Evolutionary conservation across 225 moss, liverwort and hornwort genomes (phyloP).

Genomic region (Ulota crispa): DNA sequence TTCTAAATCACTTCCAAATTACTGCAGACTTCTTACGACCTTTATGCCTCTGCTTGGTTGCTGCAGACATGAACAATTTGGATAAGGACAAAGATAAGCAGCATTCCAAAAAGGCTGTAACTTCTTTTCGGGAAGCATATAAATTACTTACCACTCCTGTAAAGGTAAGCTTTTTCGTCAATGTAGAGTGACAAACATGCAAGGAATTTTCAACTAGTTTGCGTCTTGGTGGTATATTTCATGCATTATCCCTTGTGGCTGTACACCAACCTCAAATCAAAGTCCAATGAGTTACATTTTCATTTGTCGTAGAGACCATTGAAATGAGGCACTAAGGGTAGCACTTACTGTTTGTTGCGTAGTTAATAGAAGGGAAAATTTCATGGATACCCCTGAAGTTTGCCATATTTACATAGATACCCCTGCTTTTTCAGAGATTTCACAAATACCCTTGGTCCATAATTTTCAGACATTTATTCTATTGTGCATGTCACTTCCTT

Average conservation of each 20-base stretch:
- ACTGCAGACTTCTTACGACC: neutral
- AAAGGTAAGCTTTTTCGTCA: slow-evolving; percentile 44
- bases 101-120: slow-evolving; percentile 42
- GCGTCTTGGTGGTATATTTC: neutral
- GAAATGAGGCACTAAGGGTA: neutral
- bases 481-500: no score
- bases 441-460: no score
- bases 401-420: no score
- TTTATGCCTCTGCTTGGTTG: neutral
- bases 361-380: neutral
- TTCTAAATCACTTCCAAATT: neutral
- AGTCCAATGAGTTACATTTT: neutral
- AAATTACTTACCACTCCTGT: slow-evolving; percentile 68
- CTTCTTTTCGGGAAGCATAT: slow-evolving; percentile 73
- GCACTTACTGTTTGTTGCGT: neutral
- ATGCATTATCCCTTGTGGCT: neutral
- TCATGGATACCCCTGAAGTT: no score
- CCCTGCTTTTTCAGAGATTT: no score
- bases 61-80: slow-evolving; percentile 45
- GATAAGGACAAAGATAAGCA: slow-evolving; percentile 28
- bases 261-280: neutral
- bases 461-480: no score
- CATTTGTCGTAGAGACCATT: neutral
- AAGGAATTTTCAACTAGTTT: neutral
- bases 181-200: neutral